Evolutionary conservation across 73 alveolate genomes (phyloP), one percentile per base, ranked within the genome.

Genomic region (Paramecium sexaurelia): DNA sequence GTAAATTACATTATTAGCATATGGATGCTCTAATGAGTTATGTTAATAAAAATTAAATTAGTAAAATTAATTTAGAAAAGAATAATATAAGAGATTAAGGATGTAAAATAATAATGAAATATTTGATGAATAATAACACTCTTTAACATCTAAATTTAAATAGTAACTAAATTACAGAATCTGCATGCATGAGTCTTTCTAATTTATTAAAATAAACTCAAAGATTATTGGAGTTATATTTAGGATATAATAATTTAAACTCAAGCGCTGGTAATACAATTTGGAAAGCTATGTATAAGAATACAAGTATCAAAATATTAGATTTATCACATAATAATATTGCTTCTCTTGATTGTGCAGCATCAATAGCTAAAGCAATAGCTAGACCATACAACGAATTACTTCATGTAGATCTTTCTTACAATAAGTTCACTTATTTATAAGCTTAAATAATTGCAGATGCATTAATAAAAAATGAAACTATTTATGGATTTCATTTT

Each of bases 401-500:
- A 9, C 36, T 88, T 13, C 94, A 88, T 41, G 39, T 88, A 1
- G 94, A 88, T 88, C 67, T 88, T n/a, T 88, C 94, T 3, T 68
- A 67, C 35, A 88, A 88, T 68, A 68, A 88, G n/a, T 61, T 88
- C 45, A 88, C 66, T 43, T 37, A 32, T 19, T 24, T 55, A 27
- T 73, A 61, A 36, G 24, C 91, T 8, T 9, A 55, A 22, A 11
- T 88, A 29, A 88, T 88, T 19, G 55, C 94, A 24, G 73, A 66
- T 22, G 75, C 89, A 39, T 43, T 88, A 11, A 37, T 47, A 8
- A 68, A 68, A 24, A 88, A 88, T 88, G 69, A 47, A 43, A 67
- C 94, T 41, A 88, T 88, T 0, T 47, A 36, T 68, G 94, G 94
- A 29, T 88, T 88, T n/a, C 94, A 88, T 55, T 88, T 39, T 88